Evolutionary conservation across 805 yeast genomes (phyloP).

Genomic region (Wickerhamiella domercqiae): DNA sequence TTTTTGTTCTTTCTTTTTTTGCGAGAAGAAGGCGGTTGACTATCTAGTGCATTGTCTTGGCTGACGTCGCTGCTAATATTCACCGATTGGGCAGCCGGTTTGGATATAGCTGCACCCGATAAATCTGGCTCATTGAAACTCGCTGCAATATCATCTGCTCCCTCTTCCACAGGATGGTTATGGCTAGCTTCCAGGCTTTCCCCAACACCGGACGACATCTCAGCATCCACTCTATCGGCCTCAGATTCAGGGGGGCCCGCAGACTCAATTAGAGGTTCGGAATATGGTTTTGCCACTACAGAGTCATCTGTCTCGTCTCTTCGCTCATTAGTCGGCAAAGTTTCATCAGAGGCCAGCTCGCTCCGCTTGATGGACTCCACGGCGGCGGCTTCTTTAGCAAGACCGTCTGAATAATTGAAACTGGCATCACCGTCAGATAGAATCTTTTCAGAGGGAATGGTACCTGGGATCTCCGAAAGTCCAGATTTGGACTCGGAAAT

Average conservation of each 20-base stretch:
- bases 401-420: not conserved
- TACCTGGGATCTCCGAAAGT: not conserved
- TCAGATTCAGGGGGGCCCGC: conserved; percentile 1
- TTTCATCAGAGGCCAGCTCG: not conserved
- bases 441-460: not conserved
- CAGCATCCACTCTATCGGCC: conserved; percentile 3
- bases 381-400: not conserved
- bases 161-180: too few relatives aligned
- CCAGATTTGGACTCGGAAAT: not conserved
- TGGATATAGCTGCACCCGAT: too few relatives aligned
- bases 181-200: too few relatives aligned
- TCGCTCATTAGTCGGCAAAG: conserved; percentile 1
- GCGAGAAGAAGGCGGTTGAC: not conserved
- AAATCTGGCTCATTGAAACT: too few relatives aligned
- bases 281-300: not conserved
- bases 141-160: too few relatives aligned
- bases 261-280: not conserved
- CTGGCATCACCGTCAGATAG: not conserved
- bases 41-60: not conserved
- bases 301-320: not conserved
- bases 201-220: too few relatives aligned
- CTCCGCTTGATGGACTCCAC: not conserved
- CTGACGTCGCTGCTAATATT: not conserved
- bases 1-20: conserved; percentile 8
- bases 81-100: not conserved